Conservation (phyloP, 1,284 basidiomycete genomes). For the Rhizoctonia solani region DNA sequence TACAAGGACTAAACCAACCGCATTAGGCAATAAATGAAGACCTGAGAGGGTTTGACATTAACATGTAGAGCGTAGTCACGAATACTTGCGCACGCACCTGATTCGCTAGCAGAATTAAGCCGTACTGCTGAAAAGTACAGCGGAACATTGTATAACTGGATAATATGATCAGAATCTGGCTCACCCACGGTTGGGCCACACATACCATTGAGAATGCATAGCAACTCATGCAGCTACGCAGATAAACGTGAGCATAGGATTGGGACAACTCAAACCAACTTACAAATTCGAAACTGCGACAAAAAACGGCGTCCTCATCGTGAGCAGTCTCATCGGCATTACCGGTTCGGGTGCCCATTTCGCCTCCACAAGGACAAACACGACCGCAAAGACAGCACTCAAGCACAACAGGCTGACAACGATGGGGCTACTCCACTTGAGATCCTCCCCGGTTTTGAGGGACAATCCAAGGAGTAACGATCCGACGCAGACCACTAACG, state of each 20-base stretch:
- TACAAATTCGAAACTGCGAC: conserved; percentile 78
- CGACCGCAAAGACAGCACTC: conserved; percentile 57
- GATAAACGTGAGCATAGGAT: background rate
- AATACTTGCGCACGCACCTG: conserved; percentile 56
- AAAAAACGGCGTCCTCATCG: conserved; percentile 73
- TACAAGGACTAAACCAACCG: conserved; percentile 3
- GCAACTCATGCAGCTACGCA: conserved; percentile 60
- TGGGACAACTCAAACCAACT: conserved; percentile 40
- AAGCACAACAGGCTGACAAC: conserved; percentile 66
- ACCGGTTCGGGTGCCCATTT: conserved; percentile 77
- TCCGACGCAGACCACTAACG: conserved; percentile 75
- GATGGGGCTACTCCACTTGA: conserved; percentile 72
- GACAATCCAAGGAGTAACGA: conserved; percentile 75
- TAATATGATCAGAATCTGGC: conserved; percentile 27
- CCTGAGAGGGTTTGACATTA: background rate
- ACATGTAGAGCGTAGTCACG: background rate
- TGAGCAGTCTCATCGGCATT: conserved; percentile 79
- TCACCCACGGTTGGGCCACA: conserved; percentile 35
- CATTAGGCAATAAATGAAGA: conserved; percentile 41
- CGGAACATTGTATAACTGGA: conserved; percentile 82
- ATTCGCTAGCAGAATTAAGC: conserved; percentile 67
- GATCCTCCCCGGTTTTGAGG: conserved; percentile 78
- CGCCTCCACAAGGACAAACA: conserved; percentile 77
- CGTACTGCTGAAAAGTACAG: conserved; percentile 89
- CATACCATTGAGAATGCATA: conserved; percentile 78